Conservation (phyloP, 768 basidiomycete genomes). For the Tubosaeta brunneosetosa region DNA sequence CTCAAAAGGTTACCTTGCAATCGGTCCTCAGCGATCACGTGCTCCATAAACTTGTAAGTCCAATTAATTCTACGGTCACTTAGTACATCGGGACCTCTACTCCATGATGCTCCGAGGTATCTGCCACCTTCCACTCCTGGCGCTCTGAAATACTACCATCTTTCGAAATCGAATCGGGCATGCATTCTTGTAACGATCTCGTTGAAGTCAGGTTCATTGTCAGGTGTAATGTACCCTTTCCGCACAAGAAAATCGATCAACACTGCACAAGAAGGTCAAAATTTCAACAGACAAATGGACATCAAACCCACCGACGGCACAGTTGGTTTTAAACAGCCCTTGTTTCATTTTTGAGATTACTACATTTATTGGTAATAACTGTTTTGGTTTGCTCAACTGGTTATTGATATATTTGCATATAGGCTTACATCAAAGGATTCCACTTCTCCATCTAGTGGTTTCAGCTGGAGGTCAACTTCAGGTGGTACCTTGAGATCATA, state of each 20-base stretch:
- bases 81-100: neutral
- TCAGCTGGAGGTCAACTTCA: slow-evolving; percentile 52
- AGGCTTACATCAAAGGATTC: slow-evolving; percentile 79
- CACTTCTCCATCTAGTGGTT: slow-evolving; percentile 88
- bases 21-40: no score
- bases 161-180: slow-evolving; percentile 60
- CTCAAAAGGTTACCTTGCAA: no score
- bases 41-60: no score
- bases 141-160: slow-evolving; percentile 33
- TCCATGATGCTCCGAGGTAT: neutral
- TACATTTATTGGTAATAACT: slow-evolving; percentile 65
- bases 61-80: no score
- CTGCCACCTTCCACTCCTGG: neutral
- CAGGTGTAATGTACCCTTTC: slow-evolving; percentile 79
- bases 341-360: slow-evolving; percentile 60
- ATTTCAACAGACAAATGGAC: neutral
- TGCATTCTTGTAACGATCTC: slow-evolving; percentile 76
- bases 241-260: slow-evolving; percentile 88
- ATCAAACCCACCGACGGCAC: slow-evolving; percentile 62
- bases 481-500: slow-evolving; percentile 77
- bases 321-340: slow-evolving; percentile 90
- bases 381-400: neutral
- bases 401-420: neutral
- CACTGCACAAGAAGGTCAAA: slow-evolving; percentile 42
- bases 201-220: slow-evolving; percentile 79